phyloP scores from a whole-genome alignment of 805 yeast genomes.

The Cyberlindnera galapagoensis region DNA sequence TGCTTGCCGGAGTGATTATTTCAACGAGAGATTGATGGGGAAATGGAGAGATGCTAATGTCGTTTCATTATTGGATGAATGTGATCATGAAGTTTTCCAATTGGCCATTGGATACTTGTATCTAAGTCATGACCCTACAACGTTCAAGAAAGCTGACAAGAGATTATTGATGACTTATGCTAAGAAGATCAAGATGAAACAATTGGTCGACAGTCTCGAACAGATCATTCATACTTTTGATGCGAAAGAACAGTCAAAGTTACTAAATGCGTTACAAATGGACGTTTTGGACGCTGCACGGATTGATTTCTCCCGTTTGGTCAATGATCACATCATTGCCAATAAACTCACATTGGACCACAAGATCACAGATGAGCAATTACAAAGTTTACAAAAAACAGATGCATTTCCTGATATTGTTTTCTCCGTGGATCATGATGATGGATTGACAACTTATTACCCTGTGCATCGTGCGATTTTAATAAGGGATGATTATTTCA shows the following conservation, averaged over 20 bases:
- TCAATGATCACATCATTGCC: constrained; percentile 13
- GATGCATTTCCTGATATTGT: constrained; percentile 42
- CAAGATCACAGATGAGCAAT: constrained; percentile 6
- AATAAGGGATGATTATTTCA: constrained; percentile 56
- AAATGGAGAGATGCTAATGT: constrained; percentile 23
- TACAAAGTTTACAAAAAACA: constrained; percentile 11
- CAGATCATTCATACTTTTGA: constrained; percentile 23
- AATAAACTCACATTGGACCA: constrained; percentile 8
- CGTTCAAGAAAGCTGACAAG: constrained; percentile 26
- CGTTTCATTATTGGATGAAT: constrained; percentile 17
- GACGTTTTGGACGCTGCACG: constrained; percentile 17
- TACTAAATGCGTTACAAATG: constrained; percentile 25
- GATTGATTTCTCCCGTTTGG: constrained; percentile 14
- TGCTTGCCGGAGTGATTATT: constrained; percentile 29
- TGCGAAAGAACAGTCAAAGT: constrained; percentile 26
- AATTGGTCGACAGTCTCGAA: constrained; percentile 31
- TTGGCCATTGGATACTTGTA: constrained; percentile 29
- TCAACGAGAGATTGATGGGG: constrained; percentile 20
- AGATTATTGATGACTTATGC: constrained; percentile 28
- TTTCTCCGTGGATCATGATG: constrained; percentile 30
- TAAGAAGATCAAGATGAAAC: constrained; percentile 27
- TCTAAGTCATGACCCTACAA: constrained; percentile 34
- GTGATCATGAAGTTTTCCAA: constrained; percentile 16
- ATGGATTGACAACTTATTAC: constrained; percentile 31
- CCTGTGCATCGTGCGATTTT: constrained; percentile 63